Base-by-base conservation (phyloP, 805 yeast genomes). In the Saturnispora besseyi region DNA sequence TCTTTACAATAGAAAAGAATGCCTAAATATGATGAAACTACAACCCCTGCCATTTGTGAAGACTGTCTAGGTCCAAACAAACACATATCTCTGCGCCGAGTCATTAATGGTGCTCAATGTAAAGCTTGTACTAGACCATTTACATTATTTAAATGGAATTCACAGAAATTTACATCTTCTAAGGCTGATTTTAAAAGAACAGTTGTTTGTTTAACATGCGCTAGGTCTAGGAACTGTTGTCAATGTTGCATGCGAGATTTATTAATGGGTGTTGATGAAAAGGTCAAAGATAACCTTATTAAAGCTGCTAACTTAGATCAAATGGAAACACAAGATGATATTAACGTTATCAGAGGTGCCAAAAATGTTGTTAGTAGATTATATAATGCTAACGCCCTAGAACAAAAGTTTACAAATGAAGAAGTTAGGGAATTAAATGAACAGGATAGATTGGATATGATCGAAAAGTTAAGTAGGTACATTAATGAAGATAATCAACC, bases 231-330 rank as follows among this genome's bases (percentile, higher is more conserved):
- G 52, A 84, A 87, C 66, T 84, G 95, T 58, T 91, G 99, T 62
- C 98, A 93, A 63, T 69, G 81, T 24, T 91, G 99, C 64, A 76
- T 88, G 78, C 64, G 84, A 32, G 98, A 91, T 67, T 68, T 90
- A 40, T 78, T 82, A 29, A 86, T 81, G 68, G 87, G 89, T 3
- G 78, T 93, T n/a, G 87, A 96, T 0, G 62, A 88, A 15, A 78
- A 81, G 10, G 67, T 88, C 6, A 71, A 96, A 55, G 96, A 90
- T 59, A 81, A 87, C 1, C 86, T 96, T 4, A 64, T 89, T 58
- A 79, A 81, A 57, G 73, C 87, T 74, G 83, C 90, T 2, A 82
- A 82, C 13, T 68, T 51, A 8, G 43, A 41, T 11, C 36, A 42
- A 24, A 11, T 48, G 7, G n/a, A 28, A 10, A 52, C 55, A 18